Evolutionary conservation across 805 yeast genomes (phyloP).

Genomic region (Kodamaea kakaduensis): DNA sequence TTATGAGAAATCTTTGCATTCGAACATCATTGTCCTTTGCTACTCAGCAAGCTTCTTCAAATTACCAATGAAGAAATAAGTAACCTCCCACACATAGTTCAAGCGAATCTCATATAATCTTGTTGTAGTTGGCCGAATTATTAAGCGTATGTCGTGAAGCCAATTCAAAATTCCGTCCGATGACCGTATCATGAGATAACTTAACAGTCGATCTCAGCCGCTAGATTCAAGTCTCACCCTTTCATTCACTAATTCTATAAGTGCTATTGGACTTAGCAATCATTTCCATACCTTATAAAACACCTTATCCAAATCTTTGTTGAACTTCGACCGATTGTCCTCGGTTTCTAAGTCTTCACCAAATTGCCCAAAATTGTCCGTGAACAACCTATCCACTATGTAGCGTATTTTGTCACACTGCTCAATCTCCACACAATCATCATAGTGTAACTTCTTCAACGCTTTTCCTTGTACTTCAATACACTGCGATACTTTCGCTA

Average conservation of each 20-base stretch:
- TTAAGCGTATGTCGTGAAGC: too few relatives aligned
- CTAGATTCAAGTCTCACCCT: not conserved
- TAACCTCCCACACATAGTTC: too few relatives aligned
- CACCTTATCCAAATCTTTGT: slow-evolving; percentile 26
- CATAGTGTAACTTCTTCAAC: slow-evolving; percentile 30
- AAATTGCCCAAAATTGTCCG: slow-evolving; percentile 34
- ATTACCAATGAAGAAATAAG: too few relatives aligned
- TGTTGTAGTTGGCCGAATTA: too few relatives aligned
- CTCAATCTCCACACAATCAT: slow-evolving; percentile 29
- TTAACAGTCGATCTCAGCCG: too few relatives aligned
- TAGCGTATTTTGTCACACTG: slow-evolving; percentile 37
- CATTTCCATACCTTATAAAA: slow-evolving; percentile 34
- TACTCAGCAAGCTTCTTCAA: too few relatives aligned
- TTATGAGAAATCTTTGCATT: too few relatives aligned
- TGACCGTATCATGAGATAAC: too few relatives aligned
- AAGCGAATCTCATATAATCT: too few relatives aligned
- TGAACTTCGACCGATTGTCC: slow-evolving; percentile 23
- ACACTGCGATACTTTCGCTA: slow-evolving; percentile 26
- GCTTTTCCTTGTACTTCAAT: slow-evolving; percentile 34
- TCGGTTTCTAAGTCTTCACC: slow-evolving; percentile 28
- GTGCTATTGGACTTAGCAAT: not conserved
- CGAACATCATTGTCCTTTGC: too few relatives aligned
- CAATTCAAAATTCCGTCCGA: too few relatives aligned
- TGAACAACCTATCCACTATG: slow-evolving; percentile 33
- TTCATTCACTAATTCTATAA: too few relatives aligned